A percentile compares a stretch with the other conserved stretches of the same genome.
phyloP scores from a whole-genome alignment of 768 basidiomycete genomes.

The Russula sp. region DNA sequence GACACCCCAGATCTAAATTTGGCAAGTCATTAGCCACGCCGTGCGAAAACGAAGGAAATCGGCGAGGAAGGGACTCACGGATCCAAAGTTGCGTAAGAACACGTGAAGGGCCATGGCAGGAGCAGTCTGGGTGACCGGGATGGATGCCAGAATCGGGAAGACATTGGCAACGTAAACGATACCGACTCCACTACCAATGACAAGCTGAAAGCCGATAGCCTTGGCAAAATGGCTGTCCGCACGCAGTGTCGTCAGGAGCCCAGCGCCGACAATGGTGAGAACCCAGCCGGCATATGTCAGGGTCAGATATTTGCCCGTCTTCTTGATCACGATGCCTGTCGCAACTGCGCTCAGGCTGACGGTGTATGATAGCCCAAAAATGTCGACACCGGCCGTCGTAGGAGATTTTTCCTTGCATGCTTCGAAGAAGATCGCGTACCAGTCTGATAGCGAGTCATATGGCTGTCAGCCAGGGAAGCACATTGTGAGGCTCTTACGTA shows the following conservation, averaged over 20 bases:
- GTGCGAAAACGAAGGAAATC: neutral
- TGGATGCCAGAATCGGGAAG: constrained; percentile 41
- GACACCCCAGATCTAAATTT: constrained; percentile 37
- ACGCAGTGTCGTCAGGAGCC: constrained; percentile 38
- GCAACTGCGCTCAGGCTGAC: constrained; percentile 43
- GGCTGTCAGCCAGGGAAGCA: neutral
- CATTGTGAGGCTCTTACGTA: neutral
- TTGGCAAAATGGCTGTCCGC: constrained; percentile 27
- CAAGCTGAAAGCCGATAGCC: constrained; percentile 32
- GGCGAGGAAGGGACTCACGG: neutral
- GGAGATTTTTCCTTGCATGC: constrained; percentile 42
- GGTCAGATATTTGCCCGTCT: constrained; percentile 40
- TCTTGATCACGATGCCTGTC: constrained; percentile 39
- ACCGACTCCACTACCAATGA: constrained; percentile 38
- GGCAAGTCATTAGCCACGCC: constrained; percentile 2
- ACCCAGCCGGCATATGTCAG: constrained; percentile 42
- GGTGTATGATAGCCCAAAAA: constrained; percentile 40
- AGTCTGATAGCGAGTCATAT: constrained; percentile 36
- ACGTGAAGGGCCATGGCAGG: constrained; percentile 38
- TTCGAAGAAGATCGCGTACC: constrained; percentile 42
- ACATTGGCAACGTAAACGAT: constrained; percentile 34
- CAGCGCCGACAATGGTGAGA: constrained; percentile 38
- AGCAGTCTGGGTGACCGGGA: constrained; percentile 36
- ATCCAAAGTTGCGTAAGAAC: constrained; percentile 33
- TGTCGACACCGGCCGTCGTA: constrained; percentile 38